These are phyloP conservation scores for Magnolia officinalis DNA, from an alignment of 164 flowering plant genomes.

Conservation along the genomic window DNA sequence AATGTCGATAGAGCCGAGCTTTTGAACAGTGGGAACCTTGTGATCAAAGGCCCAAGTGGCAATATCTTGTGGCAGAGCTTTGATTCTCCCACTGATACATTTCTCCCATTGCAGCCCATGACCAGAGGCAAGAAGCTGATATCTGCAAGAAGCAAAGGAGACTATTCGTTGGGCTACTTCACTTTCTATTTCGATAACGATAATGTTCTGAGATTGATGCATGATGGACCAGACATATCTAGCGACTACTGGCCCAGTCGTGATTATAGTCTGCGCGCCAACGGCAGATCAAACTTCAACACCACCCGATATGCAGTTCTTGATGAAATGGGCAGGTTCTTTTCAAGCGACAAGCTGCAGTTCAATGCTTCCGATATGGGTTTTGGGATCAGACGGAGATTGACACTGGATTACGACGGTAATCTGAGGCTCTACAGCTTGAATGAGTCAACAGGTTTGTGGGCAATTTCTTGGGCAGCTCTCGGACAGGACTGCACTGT, in stretches of 20 bases:
- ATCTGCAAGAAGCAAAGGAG: conserved; percentile 11
- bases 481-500: conserved; percentile 8
- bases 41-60: conserved; percentile 5
- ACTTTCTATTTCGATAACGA: conserved; percentile 16
- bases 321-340: conserved; percentile 22
- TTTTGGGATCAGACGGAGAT: conserved; percentile 13
- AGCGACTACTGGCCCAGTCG: conserved; percentile 23
- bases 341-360: conserved; percentile 10
- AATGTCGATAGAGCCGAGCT: conserved; percentile 10
- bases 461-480: conserved; percentile 23
- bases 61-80: conserved; percentile 15
- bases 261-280: not conserved
- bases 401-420: conserved; percentile 26
- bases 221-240: conserved; percentile 20
- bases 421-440: conserved; percentile 27
- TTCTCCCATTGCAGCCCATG: conserved; percentile 19
- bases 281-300: conserved; percentile 18
- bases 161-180: conserved; percentile 9
- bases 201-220: conserved; percentile 13
- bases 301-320: conserved; percentile 17
- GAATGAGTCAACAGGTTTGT: conserved; percentile 9
- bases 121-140: conserved; percentile 12
- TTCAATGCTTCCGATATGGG: conserved; percentile 25
- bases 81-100: conserved; percentile 14
- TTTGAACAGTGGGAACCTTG: conserved; percentile 13